Base-by-base conservation (phyloP, 805 yeast species). In the Lipomyces kockii region DNA sequence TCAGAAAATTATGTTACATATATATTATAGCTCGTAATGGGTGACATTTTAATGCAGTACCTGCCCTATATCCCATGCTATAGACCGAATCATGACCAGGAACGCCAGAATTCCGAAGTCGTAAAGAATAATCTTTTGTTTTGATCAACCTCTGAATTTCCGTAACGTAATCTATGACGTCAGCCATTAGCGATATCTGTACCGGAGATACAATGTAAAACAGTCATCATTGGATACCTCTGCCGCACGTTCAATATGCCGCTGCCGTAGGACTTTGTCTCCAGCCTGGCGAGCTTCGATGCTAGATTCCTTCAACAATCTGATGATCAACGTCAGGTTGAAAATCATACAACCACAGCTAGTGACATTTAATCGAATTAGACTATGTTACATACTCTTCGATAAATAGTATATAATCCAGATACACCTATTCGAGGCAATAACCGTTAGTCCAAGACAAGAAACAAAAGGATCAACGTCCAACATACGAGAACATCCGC, bases 401-500 rank as follows among this genome's bases (percentile, higher is more conserved):
- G 43, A 70, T 43, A 57, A 70, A 70, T 3, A 69, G 43, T 9
- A 69, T 49, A 35, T 69, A 69, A 51, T 69, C 59, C 46, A 70
- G 66, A 39, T 66, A 70, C 25, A 70, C 62, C 73, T 70, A 32
- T 32, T n/a, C 49, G 43, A 43, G 49, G 20, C 22, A 34, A 49
- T 51, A 20, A 37, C 25, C 61, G 55, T 59, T 34, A 32, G 52
- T 20, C 25, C 53, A n/a, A 14, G 53, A 1, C 25, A n/a, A 49
- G 1, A 6, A 49, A 17, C 43, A 37, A 3, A n/a, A 12, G 43
- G 17, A 5, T 12, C 63, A 4, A 9, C n/a, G 25, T 1, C 12
- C 8, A 2, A 61, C 72, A 22, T 54, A 69, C 73, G n/a, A 69
- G 61, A 7, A 63, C 53, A 27, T 70, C 72, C 2, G 66, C 70